Percentiles rank a stretch among this genome's conserved stretches.
These are phyloP conservation scores for Cladophialophora carrionii DNA, from an alignment of 2,329 filamentous ascomycete species.

Conservation along the genomic window DNA sequence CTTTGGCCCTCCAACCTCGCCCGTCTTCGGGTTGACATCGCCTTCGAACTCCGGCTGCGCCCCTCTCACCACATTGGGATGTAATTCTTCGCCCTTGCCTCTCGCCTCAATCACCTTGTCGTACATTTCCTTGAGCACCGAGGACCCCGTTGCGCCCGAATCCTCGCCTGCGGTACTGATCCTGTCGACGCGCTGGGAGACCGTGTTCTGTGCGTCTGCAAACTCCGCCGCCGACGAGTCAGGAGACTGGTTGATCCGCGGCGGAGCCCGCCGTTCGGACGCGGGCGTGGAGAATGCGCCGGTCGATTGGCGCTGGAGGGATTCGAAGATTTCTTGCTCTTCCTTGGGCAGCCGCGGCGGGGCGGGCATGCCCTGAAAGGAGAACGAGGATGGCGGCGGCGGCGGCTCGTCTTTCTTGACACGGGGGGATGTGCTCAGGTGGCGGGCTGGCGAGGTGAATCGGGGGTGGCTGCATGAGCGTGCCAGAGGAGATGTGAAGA, in stretches of 20 bases:
- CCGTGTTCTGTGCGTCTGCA: constrained; percentile 32
- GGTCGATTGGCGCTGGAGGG: constrained; percentile 76
- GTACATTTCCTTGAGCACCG: constrained; percentile 31
- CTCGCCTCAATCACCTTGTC: constrained; percentile 55
- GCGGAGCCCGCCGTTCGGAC: constrained; percentile 34
- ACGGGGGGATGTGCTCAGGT: constrained; percentile 4
- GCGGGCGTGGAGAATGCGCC: constrained; percentile 73
- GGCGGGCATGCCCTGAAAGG: constrained; percentile 55
- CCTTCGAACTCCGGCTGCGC: constrained; percentile 90
- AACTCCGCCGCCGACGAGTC: constrained; percentile 41
- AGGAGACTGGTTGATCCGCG: constrained; percentile 57
- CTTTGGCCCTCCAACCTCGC: constrained; percentile 95
- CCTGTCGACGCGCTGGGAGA: constrained; percentile 35
- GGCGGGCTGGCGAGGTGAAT: neutral
- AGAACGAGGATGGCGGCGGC: constrained; percentile 18
- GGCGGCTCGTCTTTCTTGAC: neutral
- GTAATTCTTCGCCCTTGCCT: constrained; percentile 66
- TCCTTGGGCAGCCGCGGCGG: constrained; percentile 85
- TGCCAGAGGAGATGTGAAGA: constrained; percentile 14
- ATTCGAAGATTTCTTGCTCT: constrained; percentile 88
- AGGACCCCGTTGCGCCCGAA: constrained; percentile 6
- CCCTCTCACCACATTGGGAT: constrained; percentile 73
- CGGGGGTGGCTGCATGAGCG: neutral
- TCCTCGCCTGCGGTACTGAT: neutral
- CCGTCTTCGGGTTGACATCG: constrained; percentile 88